Evolutionary conservation across 306 rosid species (phyloP), one percentile per base, ranked within the genome.

Genomic region (Glycyrrhiza uralensis): DNA sequence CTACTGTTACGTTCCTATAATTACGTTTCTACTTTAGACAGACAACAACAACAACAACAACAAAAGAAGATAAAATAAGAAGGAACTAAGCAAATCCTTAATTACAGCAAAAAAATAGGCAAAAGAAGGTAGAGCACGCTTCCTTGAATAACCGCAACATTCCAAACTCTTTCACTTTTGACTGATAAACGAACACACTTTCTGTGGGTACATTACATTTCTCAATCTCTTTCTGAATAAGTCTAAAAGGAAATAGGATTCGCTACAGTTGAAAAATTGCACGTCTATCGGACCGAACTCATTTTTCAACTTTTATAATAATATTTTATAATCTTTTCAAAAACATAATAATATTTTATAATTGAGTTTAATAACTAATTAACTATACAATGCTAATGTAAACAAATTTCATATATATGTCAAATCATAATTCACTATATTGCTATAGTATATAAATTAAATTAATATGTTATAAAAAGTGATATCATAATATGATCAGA

Each of bases 141-240:
- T 70, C 41, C 23, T 78, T 44, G 66, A 61, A 54, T 56, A 70
- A 51, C 15, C 19, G 7, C 72, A 50, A 29, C 12, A 29, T 39
- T 62, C 56, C 73, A 54, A 52, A 65, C 4, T 3, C 24, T 33
- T 64, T 42, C 60, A 62, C 54, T 9, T 65, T 64, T 60, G 50
- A 42, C 54, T 56, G 64, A 57, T 22, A 54, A 71, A 20, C 57
- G 20, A 44, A 55, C 62, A 64, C 72, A 45, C 69, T 63, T 78
- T 64, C 69, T 20, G 69, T 44, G 69, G 72, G 72, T 62, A 22
- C 20, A 70, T 45, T 71, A 42, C 12, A 51, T 65, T 77, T 78
- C 82, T 62, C 72, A 41, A 28, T 78, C 52, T 52, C 72, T 62
- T 30, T 78, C 61, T 52, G 12, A 32, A 52, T 24, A 70, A 70